phyloP scores from a whole-genome alignment of 1,284 basidiomycete species.

The Termitomyces sp. region DNA sequence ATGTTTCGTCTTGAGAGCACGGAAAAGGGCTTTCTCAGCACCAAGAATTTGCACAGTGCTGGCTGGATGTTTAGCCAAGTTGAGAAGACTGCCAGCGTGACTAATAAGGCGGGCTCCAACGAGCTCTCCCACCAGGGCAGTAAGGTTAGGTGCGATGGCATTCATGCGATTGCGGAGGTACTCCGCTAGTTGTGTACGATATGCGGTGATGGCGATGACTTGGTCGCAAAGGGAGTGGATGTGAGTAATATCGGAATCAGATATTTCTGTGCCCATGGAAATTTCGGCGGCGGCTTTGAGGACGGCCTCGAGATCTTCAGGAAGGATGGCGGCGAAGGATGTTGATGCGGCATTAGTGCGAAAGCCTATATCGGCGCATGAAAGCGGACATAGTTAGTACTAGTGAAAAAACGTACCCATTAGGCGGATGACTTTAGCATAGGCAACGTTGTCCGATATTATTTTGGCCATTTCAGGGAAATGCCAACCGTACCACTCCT shows the following conservation, averaged over 20 bases:
- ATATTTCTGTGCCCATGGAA: constrained; percentile 99
- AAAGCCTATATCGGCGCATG: constrained; percentile 56
- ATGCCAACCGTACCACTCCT: constrained; percentile 99
- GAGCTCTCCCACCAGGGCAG: constrained; percentile 93
- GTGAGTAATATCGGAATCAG: constrained; percentile 91
- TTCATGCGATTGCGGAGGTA: constrained; percentile 97
- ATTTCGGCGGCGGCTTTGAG: constrained; percentile 92
- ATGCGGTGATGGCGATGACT: constrained; percentile 92
- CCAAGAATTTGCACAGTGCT: constrained; percentile 98
- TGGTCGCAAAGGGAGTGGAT: constrained; percentile 96
- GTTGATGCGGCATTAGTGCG: constrained; percentile 89
- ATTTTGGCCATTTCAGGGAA: constrained; percentile 99
- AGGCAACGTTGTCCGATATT: constrained; percentile 94
- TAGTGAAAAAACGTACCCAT: constrained; percentile 58
- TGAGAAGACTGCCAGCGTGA: constrained; percentile 94
- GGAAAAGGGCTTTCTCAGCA: constrained; percentile 97
- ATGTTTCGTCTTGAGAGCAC: constrained; percentile 98
- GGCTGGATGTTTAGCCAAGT: constrained; percentile 93
- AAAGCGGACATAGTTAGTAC: neutral
- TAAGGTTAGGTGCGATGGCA: constrained; percentile 95
- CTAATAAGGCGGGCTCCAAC: constrained; percentile 95
- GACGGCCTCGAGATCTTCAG: constrained; percentile 90
- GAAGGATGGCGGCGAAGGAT: constrained; percentile 85
- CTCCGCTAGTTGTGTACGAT: constrained; percentile 89
- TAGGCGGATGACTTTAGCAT: constrained; percentile 84